phyloP scores from a whole-genome alignment of 2,329 filamentous ascomycete genomes.

The Fusarium torulosum region DNA sequence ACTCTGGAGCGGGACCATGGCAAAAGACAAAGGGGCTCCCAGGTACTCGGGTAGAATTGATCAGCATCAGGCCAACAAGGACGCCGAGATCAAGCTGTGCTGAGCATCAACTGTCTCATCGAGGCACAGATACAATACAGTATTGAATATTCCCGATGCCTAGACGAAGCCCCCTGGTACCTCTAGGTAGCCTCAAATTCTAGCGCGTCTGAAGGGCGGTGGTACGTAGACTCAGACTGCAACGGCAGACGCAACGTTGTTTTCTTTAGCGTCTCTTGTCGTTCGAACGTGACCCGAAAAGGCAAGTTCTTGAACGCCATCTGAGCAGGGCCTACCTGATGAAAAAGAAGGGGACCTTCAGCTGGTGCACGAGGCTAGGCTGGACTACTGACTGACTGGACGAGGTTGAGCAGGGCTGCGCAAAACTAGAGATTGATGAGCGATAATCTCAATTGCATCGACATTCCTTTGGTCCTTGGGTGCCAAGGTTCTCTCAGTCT shows the following conservation, averaged over 20 bases:
- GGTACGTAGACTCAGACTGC: constrained; percentile 11
- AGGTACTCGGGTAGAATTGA: constrained; percentile 27
- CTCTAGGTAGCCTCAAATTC: constrained; percentile 12
- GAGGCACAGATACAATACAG: constrained; percentile 8
- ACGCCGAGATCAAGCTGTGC: constrained; percentile 13
- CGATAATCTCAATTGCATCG: constrained; percentile 1
- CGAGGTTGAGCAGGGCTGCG: neutral
- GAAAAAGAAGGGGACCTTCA: constrained; percentile 15
- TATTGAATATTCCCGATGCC: constrained; percentile 6
- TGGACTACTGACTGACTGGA: neutral
- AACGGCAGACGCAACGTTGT: constrained; percentile 40
- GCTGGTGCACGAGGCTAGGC: constrained; percentile 16
- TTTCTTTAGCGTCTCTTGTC: constrained; percentile 36
- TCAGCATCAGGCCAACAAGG: constrained; percentile 18
- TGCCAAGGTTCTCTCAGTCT: constrained; percentile 10
- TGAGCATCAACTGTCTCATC: constrained; percentile 12
- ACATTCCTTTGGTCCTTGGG: neutral
- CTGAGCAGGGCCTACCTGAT: constrained; percentile 15
- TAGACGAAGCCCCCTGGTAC: constrained; percentile 13
- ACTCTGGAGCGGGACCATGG: constrained; percentile 15
- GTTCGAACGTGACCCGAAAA: constrained; percentile 17
- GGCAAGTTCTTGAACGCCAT: constrained; percentile 25
- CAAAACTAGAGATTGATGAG: constrained; percentile 18
- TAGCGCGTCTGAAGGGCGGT: constrained; percentile 25
- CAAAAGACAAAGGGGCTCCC: constrained; percentile 13